Conservation (phyloP, 2,329 filamentous ascomycete species). For the Botrytis squamosa region DNA sequence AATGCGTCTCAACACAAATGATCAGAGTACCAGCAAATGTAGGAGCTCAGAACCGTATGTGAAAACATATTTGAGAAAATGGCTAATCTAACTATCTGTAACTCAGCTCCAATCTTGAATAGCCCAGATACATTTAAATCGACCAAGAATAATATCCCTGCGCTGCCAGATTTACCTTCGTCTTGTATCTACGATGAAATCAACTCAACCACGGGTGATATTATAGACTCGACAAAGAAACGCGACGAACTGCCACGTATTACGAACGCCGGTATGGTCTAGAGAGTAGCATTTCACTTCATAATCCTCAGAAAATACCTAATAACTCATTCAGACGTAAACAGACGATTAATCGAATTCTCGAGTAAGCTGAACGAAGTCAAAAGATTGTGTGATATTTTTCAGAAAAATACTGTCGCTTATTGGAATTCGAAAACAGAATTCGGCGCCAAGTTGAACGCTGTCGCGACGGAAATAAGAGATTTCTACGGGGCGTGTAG, state of each 20-base stretch:
- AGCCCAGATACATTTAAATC: fast-evolving
- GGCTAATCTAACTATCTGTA: background rate
- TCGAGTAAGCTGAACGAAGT: too few species aligned
- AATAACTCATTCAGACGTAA: background rate
- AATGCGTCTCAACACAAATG: background rate
- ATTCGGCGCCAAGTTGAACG: background rate
- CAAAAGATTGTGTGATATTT: too few species aligned
- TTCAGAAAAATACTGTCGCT: too few species aligned
- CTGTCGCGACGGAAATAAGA: background rate
- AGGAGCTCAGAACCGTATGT: background rate
- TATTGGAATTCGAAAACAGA: background rate
- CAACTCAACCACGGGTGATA: background rate
- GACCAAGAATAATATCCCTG: background rate
- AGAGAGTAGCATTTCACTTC: background rate
- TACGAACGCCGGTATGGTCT: background rate
- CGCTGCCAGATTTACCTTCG: background rate
- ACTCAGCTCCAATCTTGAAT: background rate
- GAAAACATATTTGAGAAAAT: too few species aligned
- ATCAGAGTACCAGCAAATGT: background rate
- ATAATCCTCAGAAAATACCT: background rate
- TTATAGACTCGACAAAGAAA: background rate
- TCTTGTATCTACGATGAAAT: background rate
- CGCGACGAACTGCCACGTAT: fast-evolving
- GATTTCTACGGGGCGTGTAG: too few species aligned
- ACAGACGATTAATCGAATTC: too few species aligned